Base-by-base conservation (phyloP, 1,284 basidiomycete genomes). In the Cutaneotrichosporon curvatum region DNA sequence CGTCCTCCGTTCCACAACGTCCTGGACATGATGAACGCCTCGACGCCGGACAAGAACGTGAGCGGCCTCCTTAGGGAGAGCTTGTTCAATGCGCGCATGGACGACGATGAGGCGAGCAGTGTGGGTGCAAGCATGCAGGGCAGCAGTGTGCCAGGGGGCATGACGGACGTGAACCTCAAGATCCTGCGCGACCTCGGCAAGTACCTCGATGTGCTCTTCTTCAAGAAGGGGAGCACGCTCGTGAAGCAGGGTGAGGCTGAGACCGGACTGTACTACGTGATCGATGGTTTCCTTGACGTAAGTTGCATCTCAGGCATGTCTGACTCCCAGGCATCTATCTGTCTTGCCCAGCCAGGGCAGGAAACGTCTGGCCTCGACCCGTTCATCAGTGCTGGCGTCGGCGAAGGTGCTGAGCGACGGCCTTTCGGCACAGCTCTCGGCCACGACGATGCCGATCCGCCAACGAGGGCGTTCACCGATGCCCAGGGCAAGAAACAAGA, bases 281-380 rank as follows among this genome's bases (percentile, higher is more conserved):
- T 99, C 40, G 95, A 98, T 57, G 94, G 94, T 0, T 91, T 96
- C 70, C 74, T 99, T 33, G 94, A 99, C 61, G 90, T 97, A 30
- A 59, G 63, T 57, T 21, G 14, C 15, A 55, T 4, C 57, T 58
- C 6, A 48, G 25, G 25, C 25, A 28, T 7, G 59, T 14, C 58
- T 59, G 6, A 33, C 36, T 16, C 49, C 47, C 22, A 50, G 40
- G 15, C 36, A 5, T 28, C 25, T 7, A 28, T 28, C 12, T n/a
- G n/a, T n/a, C n/a, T n/a, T n/a, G n/a, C 7, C 25, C 12, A 28
- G 8, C 25, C 25, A 28, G n/a, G n/a, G n/a, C n/a, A n/a, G n/a
- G n/a, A n/a, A n/a, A n/a, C n/a, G n/a, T n/a, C n/a, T n/a, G n/a
- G n/a, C n/a, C n/a, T n/a, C n/a, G n/a, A n/a, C 25, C 31, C 43